These are phyloP conservation scores for Pestalotiopsis fici DNA, from an alignment of 2,329 filamentous ascomycete species.

Conservation along the genomic window DNA sequence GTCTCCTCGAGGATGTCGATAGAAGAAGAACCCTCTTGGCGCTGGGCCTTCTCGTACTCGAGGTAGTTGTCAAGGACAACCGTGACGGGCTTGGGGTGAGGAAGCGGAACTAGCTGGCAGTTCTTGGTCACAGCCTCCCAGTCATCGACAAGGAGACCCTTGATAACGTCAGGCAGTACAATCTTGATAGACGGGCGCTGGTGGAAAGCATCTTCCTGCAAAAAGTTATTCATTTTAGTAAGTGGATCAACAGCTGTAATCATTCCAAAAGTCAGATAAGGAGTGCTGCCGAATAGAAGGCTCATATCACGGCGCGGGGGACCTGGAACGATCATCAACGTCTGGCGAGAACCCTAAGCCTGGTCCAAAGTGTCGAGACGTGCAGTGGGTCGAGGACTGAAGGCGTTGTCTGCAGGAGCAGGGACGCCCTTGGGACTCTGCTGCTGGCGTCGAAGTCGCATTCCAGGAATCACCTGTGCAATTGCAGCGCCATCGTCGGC, in stretches of 20 bases:
- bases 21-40: constrained; percentile 67
- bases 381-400: no score
- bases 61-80: constrained; percentile 82
- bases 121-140: constrained; percentile 99
- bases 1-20: constrained; percentile 89
- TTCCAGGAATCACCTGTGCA: no score
- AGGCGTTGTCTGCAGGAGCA: no score
- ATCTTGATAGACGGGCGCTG: constrained; percentile 83
- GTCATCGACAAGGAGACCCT: constrained; percentile 92
- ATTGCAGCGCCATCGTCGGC: no score
- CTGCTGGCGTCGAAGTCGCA: no score
- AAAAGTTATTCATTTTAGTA: background rate
- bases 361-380: no score
- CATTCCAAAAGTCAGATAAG: constrained; percentile 1
- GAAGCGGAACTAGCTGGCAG: constrained; percentile 83
- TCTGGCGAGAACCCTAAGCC: no score
- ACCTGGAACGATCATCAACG: no score
- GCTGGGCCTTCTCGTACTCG: constrained; percentile 66
- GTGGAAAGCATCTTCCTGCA: constrained; percentile 85
- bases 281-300: background rate
- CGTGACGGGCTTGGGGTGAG: constrained; percentile 73
- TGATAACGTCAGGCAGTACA: constrained; percentile 83
- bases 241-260: background rate
- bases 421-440: no score
- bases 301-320: background rate